These are phyloP conservation scores for Aciculoconidium aculeatum DNA, from an alignment of 805 yeast genomes.

Conservation along the genomic window DNA sequence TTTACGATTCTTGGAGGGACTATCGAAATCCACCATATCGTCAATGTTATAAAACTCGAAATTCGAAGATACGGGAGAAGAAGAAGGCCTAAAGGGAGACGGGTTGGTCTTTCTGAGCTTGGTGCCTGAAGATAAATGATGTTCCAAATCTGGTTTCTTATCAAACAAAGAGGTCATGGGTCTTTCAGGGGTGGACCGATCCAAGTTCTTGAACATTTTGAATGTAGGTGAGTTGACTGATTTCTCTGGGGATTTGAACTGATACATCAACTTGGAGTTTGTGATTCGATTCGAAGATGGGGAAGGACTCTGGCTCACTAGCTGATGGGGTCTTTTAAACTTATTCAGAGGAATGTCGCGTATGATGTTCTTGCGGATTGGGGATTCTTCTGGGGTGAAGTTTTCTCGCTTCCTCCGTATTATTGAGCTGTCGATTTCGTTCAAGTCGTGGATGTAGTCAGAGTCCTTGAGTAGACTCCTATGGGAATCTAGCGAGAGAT, in stretches of 20 bases:
- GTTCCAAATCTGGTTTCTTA: background rate
- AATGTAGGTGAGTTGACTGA: constrained; percentile 22
- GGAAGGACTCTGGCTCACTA: constrained; percentile 40
- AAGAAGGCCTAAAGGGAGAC: constrained; percentile 10
- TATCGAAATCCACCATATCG: constrained; percentile 21
- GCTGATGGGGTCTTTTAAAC: constrained; percentile 39
- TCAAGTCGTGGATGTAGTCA: constrained; percentile 19
- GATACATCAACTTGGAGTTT: constrained; percentile 7
- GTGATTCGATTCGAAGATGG: constrained; percentile 19
- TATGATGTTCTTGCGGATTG: too few relatives aligned
- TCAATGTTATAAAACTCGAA: constrained; percentile 23
- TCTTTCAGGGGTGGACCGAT: constrained; percentile 13
- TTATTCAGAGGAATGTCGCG: constrained; percentile 25
- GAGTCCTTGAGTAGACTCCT: constrained; percentile 11
- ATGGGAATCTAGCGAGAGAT: constrained; percentile 31
- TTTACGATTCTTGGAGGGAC: constrained; percentile 28
- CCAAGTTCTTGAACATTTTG: constrained; percentile 31
- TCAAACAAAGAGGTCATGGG: constrained; percentile 1
- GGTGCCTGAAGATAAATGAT: constrained; percentile 1
- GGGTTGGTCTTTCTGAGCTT: constrained; percentile 12
- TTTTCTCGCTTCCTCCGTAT: constrained; percentile 1
- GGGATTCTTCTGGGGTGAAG: constrained; percentile 8
- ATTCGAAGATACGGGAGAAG: constrained; percentile 8
- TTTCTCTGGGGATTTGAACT: constrained; percentile 7
- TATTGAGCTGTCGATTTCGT: constrained; percentile 19